Base-by-base conservation (phyloP, 768 basidiomycete genomes). In the Dioszegia aurantiaca region DNA sequence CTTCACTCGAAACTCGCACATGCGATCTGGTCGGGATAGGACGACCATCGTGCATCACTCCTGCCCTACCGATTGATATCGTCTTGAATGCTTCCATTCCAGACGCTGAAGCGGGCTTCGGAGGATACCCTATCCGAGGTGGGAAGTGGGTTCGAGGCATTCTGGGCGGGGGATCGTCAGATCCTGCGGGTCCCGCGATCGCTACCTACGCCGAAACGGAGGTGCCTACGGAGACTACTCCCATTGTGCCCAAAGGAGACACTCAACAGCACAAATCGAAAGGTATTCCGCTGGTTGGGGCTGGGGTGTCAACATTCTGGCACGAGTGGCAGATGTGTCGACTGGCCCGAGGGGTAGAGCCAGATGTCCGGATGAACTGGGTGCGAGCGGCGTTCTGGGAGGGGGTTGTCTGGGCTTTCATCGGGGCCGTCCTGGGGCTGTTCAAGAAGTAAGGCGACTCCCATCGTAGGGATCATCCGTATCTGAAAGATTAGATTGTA, bases 261-360 rank as follows among this genome's bases (percentile, higher is more conserved):
- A 30, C 11, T 12, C 4, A 14, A n/a, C n/a, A n/a, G n/a, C 39
- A 33, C 11, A 24, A 2, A n/a, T 27, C 53, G 8, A n/a, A 28
- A 1, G 64, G 65, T 4, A 67, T 70, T 6, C 63, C 65, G 17
- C 49, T 73, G 21, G 60, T 70, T 6, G 71, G 71, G 19, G 71
- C 71, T 17, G 68, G 68, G 8, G 55, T 73, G 1, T 67, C 68
- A 4, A 73, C 71, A 1, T 54, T 68, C 27, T 73, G 71, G 71
- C 71, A 73, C 41, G 71, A 73, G 61, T 73, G 71, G 71, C 71
- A 73, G 54, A 46, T 70, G 39, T 59, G 55, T 30, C 55, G 69
- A 27, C 58, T 73, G 9, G 66, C 58, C 16, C 48, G 71, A 36
- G 67, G 71, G 0, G 39, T 61, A 9, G 61, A 73, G 36, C 63